Percentiles rank a stretch among this genome's conserved stretches.
Conservation (phyloP, 305 asterid genomes). For the Lippia alba region DNA sequence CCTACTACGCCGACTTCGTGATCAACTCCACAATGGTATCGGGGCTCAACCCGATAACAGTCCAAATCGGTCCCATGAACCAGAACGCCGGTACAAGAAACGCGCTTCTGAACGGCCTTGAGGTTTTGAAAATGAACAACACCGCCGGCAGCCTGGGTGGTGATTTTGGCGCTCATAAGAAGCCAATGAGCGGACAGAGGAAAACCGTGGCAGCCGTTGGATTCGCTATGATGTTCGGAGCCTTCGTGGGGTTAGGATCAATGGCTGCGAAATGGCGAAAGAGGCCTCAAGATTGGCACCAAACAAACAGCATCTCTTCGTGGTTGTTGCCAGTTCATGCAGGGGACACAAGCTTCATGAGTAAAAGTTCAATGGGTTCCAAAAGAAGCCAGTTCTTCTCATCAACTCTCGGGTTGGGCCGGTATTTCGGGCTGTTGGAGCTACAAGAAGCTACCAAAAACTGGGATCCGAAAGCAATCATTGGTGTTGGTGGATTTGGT, state of each 20-base stretch:
- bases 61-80: neutral
- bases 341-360: neutral
- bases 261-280: conserved; percentile 11
- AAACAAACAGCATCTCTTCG: neutral
- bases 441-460: neutral
- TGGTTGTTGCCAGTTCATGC: neutral
- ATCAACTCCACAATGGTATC: neutral
- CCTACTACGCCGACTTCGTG: conserved; percentile 1
- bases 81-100: neutral
- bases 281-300: neutral
- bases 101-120: conserved; percentile 1
- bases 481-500: conserved; percentile 56
- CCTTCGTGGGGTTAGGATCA: neutral
- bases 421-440: conserved; percentile 13
- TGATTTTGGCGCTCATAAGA: neutral
- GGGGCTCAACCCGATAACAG: neutral
- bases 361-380: neutral
- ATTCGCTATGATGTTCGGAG: conserved; percentile 5
- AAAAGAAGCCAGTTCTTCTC: conserved; percentile 34
- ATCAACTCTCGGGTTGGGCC: conserved; percentile 49
- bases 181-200: neutral
- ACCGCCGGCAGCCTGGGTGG: neutral
- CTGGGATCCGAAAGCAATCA: neutral
- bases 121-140: conserved; percentile 1
- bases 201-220: conserved; percentile 4